Percentiles rank a stretch among this genome's conserved stretches.
Conservation (phyloP, 2,329 filamentous ascomycete genomes). For the Chaetoscypha palmicola region DNA sequence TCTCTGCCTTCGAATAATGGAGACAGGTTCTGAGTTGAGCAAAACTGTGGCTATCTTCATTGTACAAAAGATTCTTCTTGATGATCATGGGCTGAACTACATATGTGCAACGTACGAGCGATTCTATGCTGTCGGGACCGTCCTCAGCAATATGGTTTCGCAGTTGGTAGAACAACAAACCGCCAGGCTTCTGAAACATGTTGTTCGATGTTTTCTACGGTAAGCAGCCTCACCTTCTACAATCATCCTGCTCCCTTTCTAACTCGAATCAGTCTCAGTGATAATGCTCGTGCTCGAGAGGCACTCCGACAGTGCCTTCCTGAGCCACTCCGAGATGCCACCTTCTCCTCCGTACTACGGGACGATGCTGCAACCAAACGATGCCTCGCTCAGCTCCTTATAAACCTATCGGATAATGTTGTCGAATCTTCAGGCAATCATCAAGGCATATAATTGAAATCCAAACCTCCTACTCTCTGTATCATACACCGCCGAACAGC, state of each 20-base stretch:
- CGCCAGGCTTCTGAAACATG: constrained; percentile 90
- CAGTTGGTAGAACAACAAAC: constrained; percentile 98
- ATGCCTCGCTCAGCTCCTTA: constrained; percentile 91
- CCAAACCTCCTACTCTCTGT: constrained; percentile 21
- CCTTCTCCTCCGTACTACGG: constrained; percentile 90
- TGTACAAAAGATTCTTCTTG: constrained; percentile 95
- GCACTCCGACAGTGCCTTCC: constrained; percentile 92
- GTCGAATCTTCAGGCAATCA: constrained; percentile 36
- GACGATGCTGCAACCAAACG: constrained; percentile 97
- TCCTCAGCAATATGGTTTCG: constrained; percentile 96
- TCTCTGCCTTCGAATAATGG: constrained; percentile 96
- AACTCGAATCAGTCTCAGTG: constrained; percentile 61
- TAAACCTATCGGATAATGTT: constrained; percentile 90
- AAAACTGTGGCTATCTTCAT: constrained; percentile 99
- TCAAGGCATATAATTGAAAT: constrained; percentile 26
- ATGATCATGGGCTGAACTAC: constrained; percentile 94
- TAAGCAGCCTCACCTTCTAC: constrained; percentile 37
- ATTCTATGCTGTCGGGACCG: constrained; percentile 96
- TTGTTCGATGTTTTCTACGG: constrained; percentile 94
- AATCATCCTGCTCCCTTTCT: constrained; percentile 12
- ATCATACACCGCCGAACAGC: constrained; percentile 24
- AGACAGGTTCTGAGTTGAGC: constrained; percentile 94
- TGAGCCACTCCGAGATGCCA: constrained; percentile 96
- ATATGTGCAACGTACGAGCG: constrained; percentile 98
- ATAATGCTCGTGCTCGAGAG: constrained; percentile 92